phyloP scores from a whole-genome alignment of 2,329 filamentous ascomycete species.

The Aspergillus ustus region DNA sequence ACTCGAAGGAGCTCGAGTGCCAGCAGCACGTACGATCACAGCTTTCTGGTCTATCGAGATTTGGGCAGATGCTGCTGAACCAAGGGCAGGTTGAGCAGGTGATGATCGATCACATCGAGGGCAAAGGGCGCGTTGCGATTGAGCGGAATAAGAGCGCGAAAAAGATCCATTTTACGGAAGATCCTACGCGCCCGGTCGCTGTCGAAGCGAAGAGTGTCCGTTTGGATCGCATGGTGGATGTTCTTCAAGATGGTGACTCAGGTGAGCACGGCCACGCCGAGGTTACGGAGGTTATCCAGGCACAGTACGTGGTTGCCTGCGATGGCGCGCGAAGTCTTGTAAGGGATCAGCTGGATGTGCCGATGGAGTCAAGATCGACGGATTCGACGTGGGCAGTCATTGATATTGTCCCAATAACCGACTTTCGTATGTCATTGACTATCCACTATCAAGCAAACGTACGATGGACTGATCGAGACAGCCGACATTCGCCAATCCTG shows the following conservation, averaged over 20 bases:
- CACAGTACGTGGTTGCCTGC: constrained; percentile 70
- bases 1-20: constrained; percentile 13
- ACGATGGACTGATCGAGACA: constrained; percentile 3
- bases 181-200: constrained; percentile 6
- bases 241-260: neutral
- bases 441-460: neutral
- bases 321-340: constrained; percentile 73
- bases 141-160: constrained; percentile 16
- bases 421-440: constrained; percentile 14
- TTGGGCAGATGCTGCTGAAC: constrained; percentile 20
- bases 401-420: constrained; percentile 58
- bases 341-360: constrained; percentile 60
- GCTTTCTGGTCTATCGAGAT: constrained; percentile 11
- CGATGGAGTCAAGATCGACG: constrained; percentile 59
- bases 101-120: constrained; percentile 16
- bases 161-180: constrained; percentile 1
- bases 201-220: constrained; percentile 1
- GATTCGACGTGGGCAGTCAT: constrained; percentile 53
- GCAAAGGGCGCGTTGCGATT: constrained; percentile 1
- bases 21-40: constrained; percentile 7
- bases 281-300: constrained; percentile 46
- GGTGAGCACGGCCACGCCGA: neutral
- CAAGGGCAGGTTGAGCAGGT: constrained; percentile 22
- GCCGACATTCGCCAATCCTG: constrained; percentile 26
- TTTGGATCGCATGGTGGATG: neutral